phyloP scores from a whole-genome alignment of 2,329 filamentous ascomycete genomes.

The Trichoderma aggressivum region DNA sequence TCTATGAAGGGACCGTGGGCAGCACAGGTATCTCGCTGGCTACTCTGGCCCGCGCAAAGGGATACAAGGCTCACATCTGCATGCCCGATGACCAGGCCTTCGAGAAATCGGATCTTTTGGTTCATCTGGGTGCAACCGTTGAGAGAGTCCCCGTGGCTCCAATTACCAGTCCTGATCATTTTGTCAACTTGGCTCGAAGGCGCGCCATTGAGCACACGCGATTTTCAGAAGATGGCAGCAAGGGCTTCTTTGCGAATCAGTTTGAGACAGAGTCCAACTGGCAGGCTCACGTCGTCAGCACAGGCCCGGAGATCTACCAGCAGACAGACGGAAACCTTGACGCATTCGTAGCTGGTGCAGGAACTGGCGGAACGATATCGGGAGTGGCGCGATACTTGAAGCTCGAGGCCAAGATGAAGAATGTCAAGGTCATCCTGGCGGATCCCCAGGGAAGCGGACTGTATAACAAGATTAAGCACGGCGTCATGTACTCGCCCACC shows the following conservation, averaged over 20 bases:
- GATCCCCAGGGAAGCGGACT: constrained; percentile 93
- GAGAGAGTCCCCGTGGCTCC: constrained; percentile 87
- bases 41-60: constrained; percentile 79
- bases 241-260: constrained; percentile 92
- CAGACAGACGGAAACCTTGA: constrained; percentile 75
- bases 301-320: constrained; percentile 82
- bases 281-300: constrained; percentile 74
- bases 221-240: constrained; percentile 54
- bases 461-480: constrained; percentile 86
- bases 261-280: constrained; percentile 92
- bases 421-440: constrained; percentile 72
- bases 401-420: constrained; percentile 54
- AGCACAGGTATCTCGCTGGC: constrained; percentile 95
- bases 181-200: constrained; percentile 83
- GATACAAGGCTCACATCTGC: constrained; percentile 92
- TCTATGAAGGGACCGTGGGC: constrained; percentile 96
- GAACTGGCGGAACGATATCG: constrained; percentile 89
- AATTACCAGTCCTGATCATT: constrained; percentile 90
- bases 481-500: constrained; percentile 89
- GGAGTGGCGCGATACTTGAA: constrained; percentile 84
- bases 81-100: constrained; percentile 90
- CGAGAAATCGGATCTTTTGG: constrained; percentile 86
- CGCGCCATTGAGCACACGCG: constrained; percentile 72
- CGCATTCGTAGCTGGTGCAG: constrained; percentile 89
- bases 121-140: constrained; percentile 87